A percentile compares a stretch with the other conserved stretches of the same genome.
Evolutionary conservation across 2,329 filamentous ascomycete species (phyloP).

Genomic region (Nigrospora oryzae): DNA sequence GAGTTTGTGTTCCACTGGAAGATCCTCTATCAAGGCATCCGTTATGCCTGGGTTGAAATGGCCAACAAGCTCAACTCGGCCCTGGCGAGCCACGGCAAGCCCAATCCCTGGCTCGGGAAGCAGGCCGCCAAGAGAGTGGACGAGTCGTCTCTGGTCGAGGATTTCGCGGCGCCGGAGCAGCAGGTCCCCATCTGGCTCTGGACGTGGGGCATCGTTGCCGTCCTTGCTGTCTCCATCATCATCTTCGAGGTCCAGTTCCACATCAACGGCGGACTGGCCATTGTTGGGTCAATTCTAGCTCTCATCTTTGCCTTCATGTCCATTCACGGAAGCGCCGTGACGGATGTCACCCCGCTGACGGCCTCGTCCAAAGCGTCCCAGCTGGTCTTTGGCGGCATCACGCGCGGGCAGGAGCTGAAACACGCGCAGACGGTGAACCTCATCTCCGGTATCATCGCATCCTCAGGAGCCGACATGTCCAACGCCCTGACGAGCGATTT

Average conservation of each 20-base stretch:
- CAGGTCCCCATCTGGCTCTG: slow-evolving; percentile 38
- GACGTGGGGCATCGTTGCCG: slow-evolving; percentile 27
- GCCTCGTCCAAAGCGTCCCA: slow-evolving; percentile 44
- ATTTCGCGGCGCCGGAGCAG: slow-evolving; percentile 16
- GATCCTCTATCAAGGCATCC: slow-evolving; percentile 28
- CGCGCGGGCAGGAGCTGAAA: slow-evolving; percentile 33
- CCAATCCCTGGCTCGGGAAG: slow-evolving; percentile 5
- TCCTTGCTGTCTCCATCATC: slow-evolving; percentile 36
- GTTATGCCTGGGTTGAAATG: slow-evolving; percentile 37
- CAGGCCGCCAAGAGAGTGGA: slow-evolving; percentile 7
- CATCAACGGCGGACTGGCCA: slow-evolving; percentile 37
- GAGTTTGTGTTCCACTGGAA: slow-evolving; percentile 21
- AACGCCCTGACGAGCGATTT: slow-evolving; percentile 37
- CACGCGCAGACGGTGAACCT: slow-evolving; percentile 38
- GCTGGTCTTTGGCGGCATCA: slow-evolving; percentile 40
- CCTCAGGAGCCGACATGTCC: slow-evolving; percentile 20
- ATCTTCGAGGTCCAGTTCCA: slow-evolving; percentile 31
- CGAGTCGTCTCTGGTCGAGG: background rate
- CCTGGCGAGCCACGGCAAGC: slow-evolving; percentile 30
- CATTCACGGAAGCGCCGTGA: slow-evolving; percentile 38
- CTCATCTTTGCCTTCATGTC: slow-evolving; percentile 43
- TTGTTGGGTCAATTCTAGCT: slow-evolving; percentile 38
- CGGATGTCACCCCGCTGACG: slow-evolving; percentile 41
- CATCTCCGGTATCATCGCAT: slow-evolving; percentile 30
- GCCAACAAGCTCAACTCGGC: slow-evolving; percentile 30